Base-by-base conservation (phyloP, 2,329 filamentous ascomycete genomes). In the Cadophora malorum region DNA sequence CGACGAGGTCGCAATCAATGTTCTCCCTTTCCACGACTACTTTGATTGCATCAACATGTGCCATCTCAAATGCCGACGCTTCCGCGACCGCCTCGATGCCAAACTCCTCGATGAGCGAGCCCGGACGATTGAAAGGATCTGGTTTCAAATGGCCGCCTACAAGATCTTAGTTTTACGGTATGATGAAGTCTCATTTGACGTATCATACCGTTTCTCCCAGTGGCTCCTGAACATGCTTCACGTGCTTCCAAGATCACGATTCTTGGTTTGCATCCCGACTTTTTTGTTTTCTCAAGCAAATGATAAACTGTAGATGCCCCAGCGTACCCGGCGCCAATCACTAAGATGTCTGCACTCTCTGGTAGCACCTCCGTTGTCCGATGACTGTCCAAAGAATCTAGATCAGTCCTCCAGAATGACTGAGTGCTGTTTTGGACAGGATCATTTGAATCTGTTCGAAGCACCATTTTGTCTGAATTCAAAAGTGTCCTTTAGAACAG, bases 211-310 rank as follows among this genome's bases (percentile, higher is more conserved):
- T 85, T 85, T n/a, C 79, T 74, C n/a, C 77, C 79, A 2, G 78
- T 79, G 1, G 78, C 79, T 23, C 79, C 79, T 23, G 76, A 78
- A 61, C 74, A 77, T 25, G 74, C 75, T 69, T 76, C 71, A 21
- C 80, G 73, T 3, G 81, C 81, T 72, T 83, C 81, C 6, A 82
- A 72, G 23, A 82, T 77, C n/a, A 81, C 78, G 0, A 77, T 78
- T 4, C 75, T 75, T 5, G 71, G 69, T 66, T 45, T 68, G 59
- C 28, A 63, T 8, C 31, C 72, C 33, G 72, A 71, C 1, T 75
- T 76, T 23, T 52, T 35, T 50, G n/a, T 66, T 19, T 56, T 33
- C 23, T 66, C 56, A 14, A 80, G 68, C 1, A 82, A 63, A 61
- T 72, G 67, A 53, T 73, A 72, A n/a, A 70, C 71, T 6, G 67